Conservation (phyloP, 164 flowering plant genomes). For the Chimonanthus praecox region DNA sequence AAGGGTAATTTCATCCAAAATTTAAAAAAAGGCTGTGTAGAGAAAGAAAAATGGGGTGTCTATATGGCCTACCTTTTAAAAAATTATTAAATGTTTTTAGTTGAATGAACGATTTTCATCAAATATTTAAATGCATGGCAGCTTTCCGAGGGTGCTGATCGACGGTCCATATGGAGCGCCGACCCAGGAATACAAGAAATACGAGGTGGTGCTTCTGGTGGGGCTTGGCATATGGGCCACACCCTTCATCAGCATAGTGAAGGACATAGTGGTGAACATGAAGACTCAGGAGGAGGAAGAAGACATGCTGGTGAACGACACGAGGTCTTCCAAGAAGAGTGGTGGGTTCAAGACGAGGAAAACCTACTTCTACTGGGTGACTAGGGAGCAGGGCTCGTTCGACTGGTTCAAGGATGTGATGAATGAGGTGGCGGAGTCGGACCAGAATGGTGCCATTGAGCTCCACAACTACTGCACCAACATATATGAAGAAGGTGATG, state of each 20-base stretch:
- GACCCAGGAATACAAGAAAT: constrained; percentile 89
- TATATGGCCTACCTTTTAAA: too few relatives aligned
- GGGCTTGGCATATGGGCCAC: constrained; percentile 93
- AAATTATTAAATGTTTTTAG: too few relatives aligned
- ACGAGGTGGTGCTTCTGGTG: constrained; percentile 76
- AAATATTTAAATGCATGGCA: constrained; percentile 13
- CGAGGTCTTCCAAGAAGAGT: not conserved
- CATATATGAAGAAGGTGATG: constrained; percentile 61
- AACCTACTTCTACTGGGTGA: constrained; percentile 70
- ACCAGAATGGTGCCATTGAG: constrained; percentile 41
- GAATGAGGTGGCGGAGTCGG: constrained; percentile 55
- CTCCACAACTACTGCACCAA: constrained; percentile 62
- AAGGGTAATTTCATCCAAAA: too few relatives aligned
- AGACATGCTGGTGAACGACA: constrained; percentile 11
- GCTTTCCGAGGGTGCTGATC: constrained; percentile 70
- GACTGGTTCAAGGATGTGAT: constrained; percentile 64
- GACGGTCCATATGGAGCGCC: constrained; percentile 97
- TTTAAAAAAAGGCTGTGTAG: too few relatives aligned
- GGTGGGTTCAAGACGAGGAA: constrained; percentile 32
- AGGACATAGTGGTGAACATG: constrained; percentile 81
- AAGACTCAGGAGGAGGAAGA: constrained; percentile 38
- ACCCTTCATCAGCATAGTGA: constrained; percentile 85
- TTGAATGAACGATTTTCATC: too few relatives aligned
- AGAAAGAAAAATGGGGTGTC: too few relatives aligned
- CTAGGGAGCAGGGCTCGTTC: constrained; percentile 57